phyloP scores from a whole-genome alignment of 768 basidiomycete genomes.

The Chalciporus piperatus region DNA sequence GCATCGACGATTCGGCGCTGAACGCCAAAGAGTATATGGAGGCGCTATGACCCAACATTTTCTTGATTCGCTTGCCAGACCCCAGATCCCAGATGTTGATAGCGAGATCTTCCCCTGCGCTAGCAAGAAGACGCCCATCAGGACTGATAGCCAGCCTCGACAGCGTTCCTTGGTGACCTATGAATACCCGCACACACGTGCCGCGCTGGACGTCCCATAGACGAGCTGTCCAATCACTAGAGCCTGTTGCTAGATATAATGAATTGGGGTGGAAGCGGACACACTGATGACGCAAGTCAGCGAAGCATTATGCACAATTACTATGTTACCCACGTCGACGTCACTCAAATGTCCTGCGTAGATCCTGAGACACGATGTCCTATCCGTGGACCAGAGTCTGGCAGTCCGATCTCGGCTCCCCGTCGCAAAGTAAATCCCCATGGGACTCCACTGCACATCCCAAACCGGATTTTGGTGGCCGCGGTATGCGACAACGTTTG shows the following conservation, averaged over 20 bases:
- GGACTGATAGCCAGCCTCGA: slow-evolving; percentile 87
- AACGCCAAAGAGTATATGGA: slow-evolving; percentile 90
- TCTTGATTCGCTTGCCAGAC: slow-evolving; percentile 92
- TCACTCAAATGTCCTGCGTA: slow-evolving; percentile 97
- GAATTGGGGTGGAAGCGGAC: slow-evolving; percentile 97
- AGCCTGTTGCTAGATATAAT: slow-evolving; percentile 94
- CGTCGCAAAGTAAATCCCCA: slow-evolving; percentile 98
- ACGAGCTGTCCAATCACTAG: slow-evolving; percentile 93
- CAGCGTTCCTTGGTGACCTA: slow-evolving; percentile 89
- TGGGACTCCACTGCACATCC: slow-evolving; percentile 99
- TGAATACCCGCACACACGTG: slow-evolving; percentile 89
- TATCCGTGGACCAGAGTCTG: slow-evolving; percentile 93
- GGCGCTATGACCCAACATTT: slow-evolving; percentile 90
- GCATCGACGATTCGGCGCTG: slow-evolving; percentile 84
- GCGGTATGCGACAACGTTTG: slow-evolving; percentile 89
- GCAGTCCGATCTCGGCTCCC: slow-evolving; percentile 93
- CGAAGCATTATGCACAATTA: not conserved
- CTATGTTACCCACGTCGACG: slow-evolving; percentile 74
- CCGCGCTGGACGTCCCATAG: slow-evolving; percentile 99
- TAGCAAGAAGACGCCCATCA: slow-evolving; percentile 92
- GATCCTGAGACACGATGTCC: slow-evolving; percentile 79
- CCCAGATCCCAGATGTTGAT: slow-evolving; percentile 97
- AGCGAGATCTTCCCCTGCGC: slow-evolving; percentile 86
- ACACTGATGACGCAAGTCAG: slow-evolving; percentile 53
- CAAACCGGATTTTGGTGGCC: slow-evolving; percentile 98